Percentiles rank a stretch among this genome's conserved stretches.
Conservation (phyloP, 495 filamentous ascomycete species). For the Xylaria curta region DNA sequence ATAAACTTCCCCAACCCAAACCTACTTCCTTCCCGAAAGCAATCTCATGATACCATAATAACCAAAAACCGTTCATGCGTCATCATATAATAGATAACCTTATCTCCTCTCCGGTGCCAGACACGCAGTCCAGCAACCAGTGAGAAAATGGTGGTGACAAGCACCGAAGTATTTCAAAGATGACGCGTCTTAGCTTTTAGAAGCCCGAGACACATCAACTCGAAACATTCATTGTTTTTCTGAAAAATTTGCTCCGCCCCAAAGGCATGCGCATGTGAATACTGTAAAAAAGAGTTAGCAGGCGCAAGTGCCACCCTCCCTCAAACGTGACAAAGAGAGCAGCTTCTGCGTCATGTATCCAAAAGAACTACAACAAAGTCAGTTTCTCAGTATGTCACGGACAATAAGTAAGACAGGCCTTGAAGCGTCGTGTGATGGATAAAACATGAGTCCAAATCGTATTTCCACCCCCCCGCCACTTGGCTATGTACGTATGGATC, state of each 20-base stretch:
- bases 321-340: neutral
- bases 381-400: conserved; percentile 33
- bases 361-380: conserved; percentile 1
- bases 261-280: neutral
- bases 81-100: neutral
- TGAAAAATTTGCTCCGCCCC: neutral
- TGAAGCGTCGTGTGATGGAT: neutral
- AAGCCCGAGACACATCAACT: neutral
- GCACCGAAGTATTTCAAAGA: conserved; percentile 5
- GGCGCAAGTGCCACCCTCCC: neutral
- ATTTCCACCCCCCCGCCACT: conserved; percentile 38
- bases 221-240: neutral
- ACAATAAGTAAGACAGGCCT: neutral
- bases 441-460: conserved; percentile 13
- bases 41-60: too few relatives aligned
- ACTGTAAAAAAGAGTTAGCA: conserved; percentile 32
- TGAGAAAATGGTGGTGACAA: conserved; percentile 50
- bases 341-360: neutral
- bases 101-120: conserved; percentile 48
- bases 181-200: neutral
- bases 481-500: conserved; percentile 27
- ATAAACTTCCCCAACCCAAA: neutral
- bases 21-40: neutral
- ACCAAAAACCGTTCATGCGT: neutral
- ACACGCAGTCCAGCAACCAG: conserved; percentile 49